Evolutionary conservation across 202 grass and related monocot genomes (phyloP).

Genomic region (Eragrostis tef): DNA sequence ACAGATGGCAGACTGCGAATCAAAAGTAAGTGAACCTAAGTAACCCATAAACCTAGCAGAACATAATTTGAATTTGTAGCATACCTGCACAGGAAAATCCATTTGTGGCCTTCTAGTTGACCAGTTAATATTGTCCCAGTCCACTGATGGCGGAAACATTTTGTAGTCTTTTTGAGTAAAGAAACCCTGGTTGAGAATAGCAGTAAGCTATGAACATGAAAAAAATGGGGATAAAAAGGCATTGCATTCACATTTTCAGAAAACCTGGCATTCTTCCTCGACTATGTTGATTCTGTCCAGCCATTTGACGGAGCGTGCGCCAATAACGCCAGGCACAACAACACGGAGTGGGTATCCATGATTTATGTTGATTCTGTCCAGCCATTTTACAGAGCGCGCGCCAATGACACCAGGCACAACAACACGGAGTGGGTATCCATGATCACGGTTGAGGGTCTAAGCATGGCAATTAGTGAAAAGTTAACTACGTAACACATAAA

Average conservation of each 20-base stretch:
- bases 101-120: constrained; percentile 85
- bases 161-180: constrained; percentile 99
- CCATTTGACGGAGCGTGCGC: constrained; percentile 98
- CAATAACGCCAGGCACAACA: constrained; percentile 88
- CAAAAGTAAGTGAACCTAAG: constrained; percentile 40
- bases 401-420: constrained; percentile 92
- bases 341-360: constrained; percentile 92
- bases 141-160: constrained; percentile 94
- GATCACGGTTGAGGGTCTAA: constrained; percentile 86
- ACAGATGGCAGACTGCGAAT: constrained; percentile 83
- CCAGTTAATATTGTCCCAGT: constrained; percentile 98
- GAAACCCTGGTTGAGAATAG: constrained; percentile 62
- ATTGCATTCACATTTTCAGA: constrained; percentile 40
- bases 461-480: constrained; percentile 35
- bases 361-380: constrained; percentile 84
- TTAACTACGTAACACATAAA: neutral
- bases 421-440: constrained; percentile 89
- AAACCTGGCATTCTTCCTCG: constrained; percentile 92
- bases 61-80: constrained; percentile 1
- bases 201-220: constrained; percentile 36
- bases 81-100: constrained; percentile 98
- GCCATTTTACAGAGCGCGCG: constrained; percentile 97
- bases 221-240: neutral
- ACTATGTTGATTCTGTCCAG: constrained; percentile 81
- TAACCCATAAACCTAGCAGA: neutral